Conservation (phyloP, 306 rosid genomes). For the Hippophae tibetana region DNA sequence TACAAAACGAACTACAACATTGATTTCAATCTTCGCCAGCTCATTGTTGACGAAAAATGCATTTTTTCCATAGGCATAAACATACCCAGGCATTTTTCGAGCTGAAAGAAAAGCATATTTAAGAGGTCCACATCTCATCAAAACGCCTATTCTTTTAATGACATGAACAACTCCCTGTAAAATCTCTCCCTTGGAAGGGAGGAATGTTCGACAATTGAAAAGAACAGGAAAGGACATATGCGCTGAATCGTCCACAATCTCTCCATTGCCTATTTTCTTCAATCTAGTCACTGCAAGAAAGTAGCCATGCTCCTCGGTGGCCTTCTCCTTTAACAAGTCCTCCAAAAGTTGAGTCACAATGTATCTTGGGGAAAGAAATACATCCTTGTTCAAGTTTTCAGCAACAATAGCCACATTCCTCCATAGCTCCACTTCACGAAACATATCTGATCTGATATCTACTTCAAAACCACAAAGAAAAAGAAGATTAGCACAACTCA, state of each 20-base stretch:
- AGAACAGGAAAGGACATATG: slow-evolving; percentile 23
- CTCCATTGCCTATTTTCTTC: slow-evolving; percentile 24
- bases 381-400: slow-evolving; percentile 16
- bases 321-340: slow-evolving; percentile 30
- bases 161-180: slow-evolving; percentile 32
- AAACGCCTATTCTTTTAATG: slow-evolving; percentile 20
- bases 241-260: slow-evolving; percentile 8
- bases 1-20: slow-evolving; percentile 25
- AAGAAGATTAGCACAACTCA: neutral
- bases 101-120: slow-evolving; percentile 25
- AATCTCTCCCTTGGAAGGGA: slow-evolving; percentile 30
- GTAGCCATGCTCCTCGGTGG: slow-evolving; percentile 30
- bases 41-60: slow-evolving; percentile 23
- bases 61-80: slow-evolving; percentile 10
- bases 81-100: slow-evolving; percentile 34
- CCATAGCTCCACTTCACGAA: slow-evolving; percentile 27
- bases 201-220: slow-evolving; percentile 35
- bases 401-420: slow-evolving; percentile 21
- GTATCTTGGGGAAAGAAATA: slow-evolving; percentile 8
- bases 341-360: slow-evolving; percentile 27
- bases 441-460: slow-evolving; percentile 22
- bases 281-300: slow-evolving; percentile 36
- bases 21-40: slow-evolving; percentile 23
- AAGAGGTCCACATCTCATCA: slow-evolving; percentile 41
- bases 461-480: slow-evolving; percentile 8